Evolutionary conservation across 805 yeast genomes (phyloP).

Genomic region (Kluyveromyces aestuarii): DNA sequence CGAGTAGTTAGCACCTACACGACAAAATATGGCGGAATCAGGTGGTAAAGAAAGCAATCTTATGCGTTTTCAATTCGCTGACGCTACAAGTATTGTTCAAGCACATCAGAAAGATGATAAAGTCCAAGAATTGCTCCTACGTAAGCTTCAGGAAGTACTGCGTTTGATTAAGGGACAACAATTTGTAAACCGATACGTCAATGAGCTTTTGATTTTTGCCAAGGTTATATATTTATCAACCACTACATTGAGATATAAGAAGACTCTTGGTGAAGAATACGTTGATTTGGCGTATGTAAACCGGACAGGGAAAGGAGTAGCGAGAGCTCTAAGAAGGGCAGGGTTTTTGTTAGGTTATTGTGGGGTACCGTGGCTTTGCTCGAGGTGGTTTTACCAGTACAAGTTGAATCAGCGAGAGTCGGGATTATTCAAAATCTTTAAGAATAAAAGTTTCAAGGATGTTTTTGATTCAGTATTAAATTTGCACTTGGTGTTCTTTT

Average conservation of each 20-base stretch:
- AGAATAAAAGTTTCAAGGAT: conserved; percentile 25
- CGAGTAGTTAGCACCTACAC: not conserved
- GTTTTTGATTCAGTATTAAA: conserved; percentile 47
- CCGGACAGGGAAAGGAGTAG: conserved; percentile 42
- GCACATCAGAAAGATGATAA: conserved; percentile 87
- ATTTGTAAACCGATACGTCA: conserved; percentile 52
- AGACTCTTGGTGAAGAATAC: conserved; percentile 92
- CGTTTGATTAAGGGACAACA: conserved; percentile 51
- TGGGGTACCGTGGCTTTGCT: conserved; percentile 48
- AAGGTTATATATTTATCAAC: conserved; percentile 57
- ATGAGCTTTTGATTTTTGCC: conserved; percentile 49
- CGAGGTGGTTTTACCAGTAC: conserved; percentile 19
- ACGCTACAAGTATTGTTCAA: conserved; percentile 83
- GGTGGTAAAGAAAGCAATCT: conserved; percentile 5
- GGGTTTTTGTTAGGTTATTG: conserved; percentile 55
- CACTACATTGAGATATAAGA: conserved; percentile 66
- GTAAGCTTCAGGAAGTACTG: conserved; percentile 47
- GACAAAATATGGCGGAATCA: not conserved
- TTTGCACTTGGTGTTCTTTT: conserved; percentile 72
- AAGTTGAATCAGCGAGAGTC: conserved; percentile 3
- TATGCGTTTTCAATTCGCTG: conserved; percentile 52
- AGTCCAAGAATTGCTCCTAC: conserved; percentile 46
- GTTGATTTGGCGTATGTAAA: conserved; percentile 67
- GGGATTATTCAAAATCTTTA: conserved; percentile 3
- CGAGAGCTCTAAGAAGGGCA: conserved; percentile 37